These are phyloP conservation scores for Mycena leptocephala DNA, from an alignment of 768 basidiomycete species.

Conservation along the genomic window DNA sequence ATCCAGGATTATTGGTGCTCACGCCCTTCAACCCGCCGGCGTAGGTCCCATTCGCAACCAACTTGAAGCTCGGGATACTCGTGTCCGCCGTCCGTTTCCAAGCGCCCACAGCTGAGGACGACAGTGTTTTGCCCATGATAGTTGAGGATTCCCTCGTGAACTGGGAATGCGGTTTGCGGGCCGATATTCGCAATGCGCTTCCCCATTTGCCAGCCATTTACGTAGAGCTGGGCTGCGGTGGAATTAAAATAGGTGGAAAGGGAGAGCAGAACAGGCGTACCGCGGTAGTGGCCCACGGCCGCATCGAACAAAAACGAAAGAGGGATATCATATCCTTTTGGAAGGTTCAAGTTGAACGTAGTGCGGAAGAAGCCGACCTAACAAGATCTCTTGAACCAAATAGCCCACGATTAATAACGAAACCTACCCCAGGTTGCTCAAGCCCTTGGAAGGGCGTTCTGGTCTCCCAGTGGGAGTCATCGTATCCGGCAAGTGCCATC, in stretches of 20 bases:
- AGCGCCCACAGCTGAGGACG: conserved; percentile 34
- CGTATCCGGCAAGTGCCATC: conserved; percentile 72
- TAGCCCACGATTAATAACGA: neutral
- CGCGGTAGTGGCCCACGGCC: conserved; percentile 60
- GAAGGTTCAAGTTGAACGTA: conserved; percentile 64
- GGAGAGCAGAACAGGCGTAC: conserved; percentile 41
- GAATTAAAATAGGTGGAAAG: conserved; percentile 35
- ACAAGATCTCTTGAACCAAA: neutral
- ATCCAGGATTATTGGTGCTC: conserved; percentile 19
- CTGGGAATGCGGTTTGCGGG: conserved; percentile 37
- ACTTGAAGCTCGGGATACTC: conserved; percentile 30
- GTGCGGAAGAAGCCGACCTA: conserved; percentile 72
- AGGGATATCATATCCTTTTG: conserved; percentile 61
- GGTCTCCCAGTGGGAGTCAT: conserved; percentile 62
- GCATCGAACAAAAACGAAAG: conserved; percentile 70
- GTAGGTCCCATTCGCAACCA: conserved; percentile 30
- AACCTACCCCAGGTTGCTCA: conserved; percentile 55
- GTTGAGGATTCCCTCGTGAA: conserved; percentile 29
- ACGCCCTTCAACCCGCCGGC: conserved; percentile 14
- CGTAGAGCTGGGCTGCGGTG: conserved; percentile 54
- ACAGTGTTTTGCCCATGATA: conserved; percentile 31
- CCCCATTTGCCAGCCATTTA: conserved; percentile 79
- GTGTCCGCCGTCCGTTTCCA: conserved; percentile 26
- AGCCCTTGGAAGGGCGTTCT: conserved; percentile 59
- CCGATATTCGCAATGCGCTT: conserved; percentile 65